Evolutionary conservation across 208 protist species (phyloP).

Genomic region (Lotmaria passim): DNA sequence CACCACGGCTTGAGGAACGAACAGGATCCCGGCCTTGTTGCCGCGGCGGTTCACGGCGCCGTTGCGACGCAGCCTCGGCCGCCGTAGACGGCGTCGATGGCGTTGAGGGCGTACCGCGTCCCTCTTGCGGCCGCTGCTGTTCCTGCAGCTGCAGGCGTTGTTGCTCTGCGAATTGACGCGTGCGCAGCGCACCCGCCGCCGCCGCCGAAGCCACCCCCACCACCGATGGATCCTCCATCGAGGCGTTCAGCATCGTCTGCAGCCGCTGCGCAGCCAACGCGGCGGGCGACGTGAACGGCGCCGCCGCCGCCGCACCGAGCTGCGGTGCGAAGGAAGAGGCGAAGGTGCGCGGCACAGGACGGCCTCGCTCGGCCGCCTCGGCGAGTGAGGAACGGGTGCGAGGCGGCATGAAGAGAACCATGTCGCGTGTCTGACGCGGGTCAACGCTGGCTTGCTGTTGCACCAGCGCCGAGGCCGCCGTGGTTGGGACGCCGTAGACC

Average conservation of each 20-base stretch:
- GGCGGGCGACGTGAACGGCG: constrained; percentile 45
- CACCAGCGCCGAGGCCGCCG: constrained; percentile 20
- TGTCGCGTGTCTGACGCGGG: constrained; percentile 32
- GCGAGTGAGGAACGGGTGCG: constrained; percentile 18
- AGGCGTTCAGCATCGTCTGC: constrained; percentile 53
- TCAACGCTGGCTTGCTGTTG: constrained; percentile 10
- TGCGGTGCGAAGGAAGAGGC: background rate
- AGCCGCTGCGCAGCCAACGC: constrained; percentile 68
- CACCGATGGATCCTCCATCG: constrained; percentile 49
- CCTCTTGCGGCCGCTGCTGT: constrained; percentile 2
- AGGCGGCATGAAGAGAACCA: constrained; percentile 36
- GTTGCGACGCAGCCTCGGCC: too few species aligned
- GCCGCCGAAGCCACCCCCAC: constrained; percentile 11
- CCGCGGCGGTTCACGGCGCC: too few species aligned
- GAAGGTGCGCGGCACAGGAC: background rate
- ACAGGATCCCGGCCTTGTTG: too few species aligned
- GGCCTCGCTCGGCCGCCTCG: constrained; percentile 19
- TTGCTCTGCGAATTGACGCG: background rate
- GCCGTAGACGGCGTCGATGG: background rate
- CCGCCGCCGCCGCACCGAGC: background rate
- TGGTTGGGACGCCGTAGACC: constrained; percentile 65
- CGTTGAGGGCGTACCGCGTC: background rate
- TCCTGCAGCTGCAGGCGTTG: background rate
- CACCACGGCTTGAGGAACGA: too few species aligned
- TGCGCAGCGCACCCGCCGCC: background rate